These are phyloP conservation scores for Alternaria longipes DNA, from an alignment of 2,329 filamentous ascomycete genomes.

Conservation along the genomic window DNA sequence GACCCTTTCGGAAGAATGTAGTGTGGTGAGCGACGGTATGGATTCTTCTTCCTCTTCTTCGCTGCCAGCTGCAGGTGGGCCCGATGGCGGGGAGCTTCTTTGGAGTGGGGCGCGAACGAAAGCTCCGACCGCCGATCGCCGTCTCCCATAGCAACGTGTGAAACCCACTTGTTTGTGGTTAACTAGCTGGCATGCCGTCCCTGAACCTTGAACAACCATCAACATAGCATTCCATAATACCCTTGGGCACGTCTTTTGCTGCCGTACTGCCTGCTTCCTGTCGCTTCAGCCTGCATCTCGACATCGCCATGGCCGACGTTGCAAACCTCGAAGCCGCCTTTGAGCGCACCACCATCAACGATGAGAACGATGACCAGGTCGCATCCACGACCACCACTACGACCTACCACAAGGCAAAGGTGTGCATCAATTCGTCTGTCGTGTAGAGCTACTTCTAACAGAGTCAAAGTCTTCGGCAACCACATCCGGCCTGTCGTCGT, in stretches of 20 bases:
- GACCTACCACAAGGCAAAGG: conserved; percentile 80
- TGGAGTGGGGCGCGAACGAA: conserved; percentile 14
- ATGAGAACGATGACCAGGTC: conserved; percentile 76
- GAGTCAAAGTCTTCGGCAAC: conserved; percentile 57
- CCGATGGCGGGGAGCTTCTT: conserved; percentile 16
- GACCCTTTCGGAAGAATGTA: background rate
- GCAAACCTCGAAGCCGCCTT: conserved; percentile 85
- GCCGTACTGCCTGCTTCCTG: conserved; percentile 19
- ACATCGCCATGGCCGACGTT: conserved; percentile 59
- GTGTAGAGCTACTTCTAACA: conserved; percentile 29
- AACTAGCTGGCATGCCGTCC: conserved; percentile 13
- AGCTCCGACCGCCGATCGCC: conserved; percentile 16
- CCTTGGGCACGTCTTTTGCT: conserved; percentile 11
- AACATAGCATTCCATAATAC: conserved; percentile 12
- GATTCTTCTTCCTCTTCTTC: background rate
- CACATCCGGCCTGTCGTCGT: conserved; percentile 57
- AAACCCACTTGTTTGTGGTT: conserved; percentile 28
- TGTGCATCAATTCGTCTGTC: conserved; percentile 51
- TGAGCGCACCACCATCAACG: conserved; percentile 87
- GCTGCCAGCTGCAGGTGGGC: conserved; percentile 15
- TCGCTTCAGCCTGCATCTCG: conserved; percentile 15
- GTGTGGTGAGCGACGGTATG: background rate
- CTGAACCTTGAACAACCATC: conserved; percentile 18
- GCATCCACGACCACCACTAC: conserved; percentile 62
- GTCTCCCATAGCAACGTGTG: conserved; percentile 21